Conservation (phyloP, 2,329 filamentous ascomycete species). For the Xylaria hypoxylon region DNA sequence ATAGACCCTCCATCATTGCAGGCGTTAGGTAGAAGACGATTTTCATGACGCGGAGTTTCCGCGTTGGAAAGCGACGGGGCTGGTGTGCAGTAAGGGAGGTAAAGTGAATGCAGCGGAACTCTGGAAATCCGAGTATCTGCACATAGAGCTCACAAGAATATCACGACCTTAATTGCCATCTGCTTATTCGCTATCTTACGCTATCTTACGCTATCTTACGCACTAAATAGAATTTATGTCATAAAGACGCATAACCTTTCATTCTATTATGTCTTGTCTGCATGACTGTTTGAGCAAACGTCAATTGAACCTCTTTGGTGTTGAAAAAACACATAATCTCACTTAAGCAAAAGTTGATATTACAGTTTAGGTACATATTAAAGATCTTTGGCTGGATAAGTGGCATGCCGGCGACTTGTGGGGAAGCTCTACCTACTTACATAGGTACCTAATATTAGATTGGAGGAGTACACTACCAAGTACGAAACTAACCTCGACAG, state of each 20-base stretch:
- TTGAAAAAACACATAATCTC: too few species aligned
- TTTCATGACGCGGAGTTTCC: conserved; percentile 36
- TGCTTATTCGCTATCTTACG: background rate
- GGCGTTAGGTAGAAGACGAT: conserved; percentile 45
- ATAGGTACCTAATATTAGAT: too few species aligned
- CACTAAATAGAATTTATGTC: too few species aligned
- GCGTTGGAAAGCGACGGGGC: conserved; percentile 24
- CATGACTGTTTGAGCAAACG: background rate
- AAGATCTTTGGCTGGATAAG: too few species aligned
- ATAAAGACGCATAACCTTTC: background rate
- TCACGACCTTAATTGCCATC: conserved; percentile 8
- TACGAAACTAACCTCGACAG: background rate
- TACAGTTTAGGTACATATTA: too few species aligned
- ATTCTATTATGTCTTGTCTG: background rate
- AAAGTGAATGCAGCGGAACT: conserved; percentile 14
- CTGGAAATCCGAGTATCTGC: conserved; percentile 29
- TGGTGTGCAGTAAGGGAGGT: conserved; percentile 23
- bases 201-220: background rate
- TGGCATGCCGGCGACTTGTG: too few species aligned
- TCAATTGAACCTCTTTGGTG: too few species aligned
- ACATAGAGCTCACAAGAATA: conserved; percentile 34
- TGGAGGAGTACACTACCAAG: too few species aligned
- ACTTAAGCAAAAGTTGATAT: background rate
- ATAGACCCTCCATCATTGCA: conserved; percentile 48
- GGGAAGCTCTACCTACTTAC: too few species aligned